These are phyloP conservation scores for Uronychia setigera DNA, from an alignment of 73 alveolate genomes.

Conservation along the genomic window DNA sequence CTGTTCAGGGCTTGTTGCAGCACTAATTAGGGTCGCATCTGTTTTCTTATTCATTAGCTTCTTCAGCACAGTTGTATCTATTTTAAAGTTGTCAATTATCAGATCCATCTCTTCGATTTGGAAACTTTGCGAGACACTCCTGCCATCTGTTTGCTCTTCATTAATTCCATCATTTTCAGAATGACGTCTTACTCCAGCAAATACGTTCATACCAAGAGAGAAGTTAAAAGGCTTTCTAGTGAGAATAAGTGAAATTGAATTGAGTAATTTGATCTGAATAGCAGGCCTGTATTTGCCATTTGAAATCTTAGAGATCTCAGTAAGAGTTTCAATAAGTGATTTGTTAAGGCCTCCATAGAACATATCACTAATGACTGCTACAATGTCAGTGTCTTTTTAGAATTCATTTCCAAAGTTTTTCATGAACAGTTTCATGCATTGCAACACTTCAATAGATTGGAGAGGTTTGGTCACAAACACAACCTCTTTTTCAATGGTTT, in stretches of 20 bases:
- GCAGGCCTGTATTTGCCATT: conserved; percentile 25
- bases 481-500: conserved; percentile 31
- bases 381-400: conserved; percentile 30
- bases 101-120: background rate
- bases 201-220: conserved; percentile 24
- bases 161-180: conserved; percentile 3
- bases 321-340: conserved; percentile 42
- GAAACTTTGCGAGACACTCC: background rate
- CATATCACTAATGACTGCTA: conserved; percentile 32
- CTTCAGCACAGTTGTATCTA: conserved; percentile 2
- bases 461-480: conserved; percentile 8
- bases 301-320: conserved; percentile 48
- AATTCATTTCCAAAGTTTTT: conserved; percentile 44
- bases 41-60: conserved; percentile 9
- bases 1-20: background rate
- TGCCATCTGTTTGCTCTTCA: background rate
- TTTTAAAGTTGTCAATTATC: background rate
- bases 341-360: conserved; percentile 45
- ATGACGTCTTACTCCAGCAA: conserved; percentile 11
- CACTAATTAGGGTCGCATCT: background rate
- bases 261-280: conserved; percentile 48
- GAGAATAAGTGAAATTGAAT: conserved; percentile 48
- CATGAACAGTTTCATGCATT: conserved; percentile 37
- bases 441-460: conserved; percentile 27
- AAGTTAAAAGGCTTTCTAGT: conserved; percentile 31